phyloP scores from a whole-genome alignment of 1,139 yeast species.

The Yamadazyma sp. region DNA sequence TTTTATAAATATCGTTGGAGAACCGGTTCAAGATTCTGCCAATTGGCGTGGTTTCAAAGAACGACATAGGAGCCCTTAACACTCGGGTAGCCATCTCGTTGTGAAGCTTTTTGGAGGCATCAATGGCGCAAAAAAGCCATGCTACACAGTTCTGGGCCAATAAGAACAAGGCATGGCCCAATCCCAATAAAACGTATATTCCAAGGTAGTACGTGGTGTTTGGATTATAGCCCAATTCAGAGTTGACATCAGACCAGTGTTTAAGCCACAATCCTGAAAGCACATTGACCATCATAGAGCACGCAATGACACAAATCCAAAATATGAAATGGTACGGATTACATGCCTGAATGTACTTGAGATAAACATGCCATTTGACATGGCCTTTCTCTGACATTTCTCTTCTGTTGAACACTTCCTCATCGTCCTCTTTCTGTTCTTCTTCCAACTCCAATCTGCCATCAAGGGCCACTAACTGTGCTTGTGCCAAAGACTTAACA shows the following conservation, averaged over 20 bases:
- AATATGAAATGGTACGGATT: constrained; percentile 25
- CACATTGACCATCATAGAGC: constrained; percentile 22
- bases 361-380: constrained; percentile 31
- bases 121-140: constrained; percentile 32
- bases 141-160: constrained; percentile 28
- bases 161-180: constrained; percentile 26
- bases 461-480: constrained; percentile 1
- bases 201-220: constrained; percentile 24
- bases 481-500: not conserved
- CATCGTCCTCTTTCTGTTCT: constrained; percentile 7
- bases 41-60: constrained; percentile 43
- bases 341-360: constrained; percentile 36
- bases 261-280: constrained; percentile 31
- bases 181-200: constrained; percentile 27
- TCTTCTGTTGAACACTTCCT: constrained; percentile 9
- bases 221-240: constrained; percentile 23
- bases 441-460: constrained; percentile 4
- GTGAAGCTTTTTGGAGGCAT: constrained; percentile 34
- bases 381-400: constrained; percentile 31
- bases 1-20: constrained; percentile 34
- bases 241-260: constrained; percentile 37
- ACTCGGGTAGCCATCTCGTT: constrained; percentile 35
- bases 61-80: constrained; percentile 42
- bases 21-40: constrained; percentile 41
- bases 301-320: constrained; percentile 24